Percentiles rank a stretch among this genome's conserved stretches.
These are phyloP conservation scores for Meyerozyma smithsonii DNA, from an alignment of 1,139 yeast genomes.

Conservation along the genomic window DNA sequence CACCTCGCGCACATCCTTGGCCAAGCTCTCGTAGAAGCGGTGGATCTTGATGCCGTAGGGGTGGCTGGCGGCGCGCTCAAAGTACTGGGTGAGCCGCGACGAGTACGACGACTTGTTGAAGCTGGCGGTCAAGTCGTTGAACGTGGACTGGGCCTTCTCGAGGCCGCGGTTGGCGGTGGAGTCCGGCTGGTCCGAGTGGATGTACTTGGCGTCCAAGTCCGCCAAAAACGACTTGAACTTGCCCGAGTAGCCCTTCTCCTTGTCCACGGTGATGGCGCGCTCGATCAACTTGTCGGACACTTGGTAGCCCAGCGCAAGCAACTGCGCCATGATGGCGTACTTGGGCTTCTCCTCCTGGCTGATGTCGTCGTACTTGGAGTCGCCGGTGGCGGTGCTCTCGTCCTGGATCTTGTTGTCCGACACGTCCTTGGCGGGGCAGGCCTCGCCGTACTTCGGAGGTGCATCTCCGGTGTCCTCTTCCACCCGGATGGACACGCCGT, in stretches of 20 bases:
- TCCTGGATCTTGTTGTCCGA: constrained; percentile 22
- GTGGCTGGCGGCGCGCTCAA: constrained; percentile 41
- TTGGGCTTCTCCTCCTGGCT: constrained; percentile 78
- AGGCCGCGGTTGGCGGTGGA: constrained; percentile 12
- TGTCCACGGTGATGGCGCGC: constrained; percentile 58
- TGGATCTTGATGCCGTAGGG: constrained; percentile 50
- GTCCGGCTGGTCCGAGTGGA: constrained; percentile 49
- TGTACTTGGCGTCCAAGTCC: constrained; percentile 55
- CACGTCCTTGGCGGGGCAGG: constrained; percentile 6
- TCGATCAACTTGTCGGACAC: constrained; percentile 59
- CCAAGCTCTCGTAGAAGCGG: constrained; percentile 47
- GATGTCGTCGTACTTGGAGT: constrained; percentile 44
- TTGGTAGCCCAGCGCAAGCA: constrained; percentile 66
- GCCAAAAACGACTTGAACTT: constrained; percentile 54
- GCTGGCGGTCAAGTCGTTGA: constrained; percentile 10
- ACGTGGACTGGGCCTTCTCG: constrained; percentile 8
- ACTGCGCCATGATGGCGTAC: constrained; percentile 70
- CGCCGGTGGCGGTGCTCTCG: constrained; percentile 23
- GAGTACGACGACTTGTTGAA: constrained; percentile 8
- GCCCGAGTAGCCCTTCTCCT: constrained; percentile 56
- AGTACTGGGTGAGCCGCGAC: constrained; percentile 39
- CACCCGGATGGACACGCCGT: constrained; percentile 50
- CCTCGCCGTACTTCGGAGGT: constrained; percentile 12
- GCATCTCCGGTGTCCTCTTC: constrained; percentile 21
- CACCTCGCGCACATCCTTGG: constrained; percentile 56